Evolutionary conservation across 306 rosid species (phyloP).

Genomic region (Hippophae gyantsensis): DNA sequence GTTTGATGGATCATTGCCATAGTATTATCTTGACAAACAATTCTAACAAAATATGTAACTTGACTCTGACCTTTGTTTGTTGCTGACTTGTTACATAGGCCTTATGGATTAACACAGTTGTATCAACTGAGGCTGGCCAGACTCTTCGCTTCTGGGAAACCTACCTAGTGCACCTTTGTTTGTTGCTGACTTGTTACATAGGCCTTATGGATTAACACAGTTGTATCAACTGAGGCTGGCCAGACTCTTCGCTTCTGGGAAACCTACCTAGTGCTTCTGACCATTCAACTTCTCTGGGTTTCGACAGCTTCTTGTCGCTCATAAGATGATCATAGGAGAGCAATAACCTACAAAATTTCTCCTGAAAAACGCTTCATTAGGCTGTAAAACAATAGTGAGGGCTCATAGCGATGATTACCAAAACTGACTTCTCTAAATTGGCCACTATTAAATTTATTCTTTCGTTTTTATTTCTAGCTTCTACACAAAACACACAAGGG

Average conservation of each 20-base stretch:
- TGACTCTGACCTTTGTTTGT: background rate
- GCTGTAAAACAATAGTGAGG: too few relatives aligned
- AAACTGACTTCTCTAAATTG: too few relatives aligned
- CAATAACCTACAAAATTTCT: background rate
- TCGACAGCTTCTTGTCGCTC: slow-evolving; percentile 39
- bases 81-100: slow-evolving; percentile 41
- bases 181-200: slow-evolving; percentile 28
- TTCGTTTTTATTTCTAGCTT: too few relatives aligned
- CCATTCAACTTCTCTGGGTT: slow-evolving; percentile 21
- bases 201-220: slow-evolving; percentile 65
- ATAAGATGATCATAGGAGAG: slow-evolving; percentile 36
- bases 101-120: slow-evolving; percentile 60
- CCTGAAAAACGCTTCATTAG: too few relatives aligned
- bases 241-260: slow-evolving; percentile 71
- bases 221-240: slow-evolving; percentile 63
- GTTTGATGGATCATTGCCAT: slow-evolving; percentile 96
- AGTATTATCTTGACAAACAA: slow-evolving; percentile 51
- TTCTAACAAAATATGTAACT: background rate
- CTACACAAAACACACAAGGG: too few relatives aligned
- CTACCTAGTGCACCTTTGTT: slow-evolving; percentile 19
- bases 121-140: slow-evolving; percentile 62
- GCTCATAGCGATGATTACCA: too few relatives aligned
- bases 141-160: slow-evolving; percentile 67
- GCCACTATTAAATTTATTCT: too few relatives aligned
- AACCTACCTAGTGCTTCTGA: slow-evolving; percentile 22